Evolutionary conservation across 306 rosid species (phyloP).

Genomic region (Acmispon strigosus): DNA sequence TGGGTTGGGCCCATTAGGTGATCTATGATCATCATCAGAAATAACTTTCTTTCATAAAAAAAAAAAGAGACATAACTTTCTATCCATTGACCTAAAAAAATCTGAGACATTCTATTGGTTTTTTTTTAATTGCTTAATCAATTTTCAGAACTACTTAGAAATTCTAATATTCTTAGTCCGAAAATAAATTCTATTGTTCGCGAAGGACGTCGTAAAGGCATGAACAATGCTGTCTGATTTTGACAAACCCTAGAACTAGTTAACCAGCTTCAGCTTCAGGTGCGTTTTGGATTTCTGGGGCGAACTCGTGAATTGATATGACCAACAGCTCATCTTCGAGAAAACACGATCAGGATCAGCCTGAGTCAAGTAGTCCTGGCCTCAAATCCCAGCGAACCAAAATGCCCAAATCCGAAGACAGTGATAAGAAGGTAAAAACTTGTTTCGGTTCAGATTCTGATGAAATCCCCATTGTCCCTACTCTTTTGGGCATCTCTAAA

Average conservation of each 20-base stretch:
- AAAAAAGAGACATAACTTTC: too few relatives aligned
- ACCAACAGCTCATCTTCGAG: conserved; percentile 37
- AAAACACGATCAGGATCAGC: conserved; percentile 42
- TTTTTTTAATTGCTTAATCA: too few relatives aligned
- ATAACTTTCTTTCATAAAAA: too few relatives aligned
- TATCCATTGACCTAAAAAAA: too few relatives aligned
- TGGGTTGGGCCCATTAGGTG: background rate
- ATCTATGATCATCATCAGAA: too few relatives aligned
- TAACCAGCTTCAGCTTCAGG: conserved; percentile 16
- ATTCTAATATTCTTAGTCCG: too few relatives aligned
- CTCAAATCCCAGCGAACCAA: conserved; percentile 39
- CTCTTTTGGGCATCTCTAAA: conserved; percentile 14
- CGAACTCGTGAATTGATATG: conserved; percentile 26
- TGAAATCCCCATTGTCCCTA: conserved; percentile 15
- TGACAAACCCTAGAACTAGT: conserved; percentile 34
- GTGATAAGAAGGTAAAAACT: conserved; percentile 52
- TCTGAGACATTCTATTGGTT: too few relatives aligned
- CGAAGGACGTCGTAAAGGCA: conserved; percentile 21
- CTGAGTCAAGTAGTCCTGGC: conserved; percentile 36
- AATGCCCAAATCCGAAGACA: conserved; percentile 61
- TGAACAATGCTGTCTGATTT: background rate
- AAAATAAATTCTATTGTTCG: background rate
- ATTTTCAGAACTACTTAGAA: too few relatives aligned
- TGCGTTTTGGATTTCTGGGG: conserved; percentile 11
- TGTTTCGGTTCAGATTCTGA: conserved; percentile 22